Conservation (phyloP, 2,329 filamentous ascomycete genomes). For the Diplodia corticola region DNA sequence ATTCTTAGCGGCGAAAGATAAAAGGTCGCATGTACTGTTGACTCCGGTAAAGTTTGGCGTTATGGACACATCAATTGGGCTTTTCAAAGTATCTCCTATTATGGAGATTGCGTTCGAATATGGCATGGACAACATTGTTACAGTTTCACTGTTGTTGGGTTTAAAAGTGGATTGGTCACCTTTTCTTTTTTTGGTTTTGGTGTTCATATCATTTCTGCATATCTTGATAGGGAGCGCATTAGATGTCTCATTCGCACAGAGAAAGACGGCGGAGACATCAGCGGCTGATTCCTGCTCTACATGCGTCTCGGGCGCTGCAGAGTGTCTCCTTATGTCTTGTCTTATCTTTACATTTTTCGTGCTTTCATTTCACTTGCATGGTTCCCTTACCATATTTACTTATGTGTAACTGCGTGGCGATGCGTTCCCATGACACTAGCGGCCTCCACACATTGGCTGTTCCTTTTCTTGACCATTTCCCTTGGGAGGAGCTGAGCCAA, state of each 20-base stretch:
- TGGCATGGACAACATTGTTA: not conserved
- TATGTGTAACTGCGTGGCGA: not conserved
- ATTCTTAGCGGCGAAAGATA: not conserved
- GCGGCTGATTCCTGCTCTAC: not conserved
- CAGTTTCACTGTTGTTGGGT: not conserved
- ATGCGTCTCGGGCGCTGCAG: not conserved
- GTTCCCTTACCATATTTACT: not conserved
- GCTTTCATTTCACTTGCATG: not conserved
- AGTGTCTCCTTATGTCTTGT: not conserved
- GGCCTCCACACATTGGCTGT: not conserved
- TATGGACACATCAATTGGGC: not conserved
- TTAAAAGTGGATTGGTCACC: not conserved
- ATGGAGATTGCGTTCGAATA: not conserved
- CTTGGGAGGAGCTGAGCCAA: not conserved
- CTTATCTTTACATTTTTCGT: not conserved
- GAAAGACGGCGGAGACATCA: not conserved
- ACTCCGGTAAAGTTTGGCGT: not conserved
- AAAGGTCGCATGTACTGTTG: too few species aligned
- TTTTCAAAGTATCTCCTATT: too few species aligned
- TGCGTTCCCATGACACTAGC: not conserved
- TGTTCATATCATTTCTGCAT: not conserved
- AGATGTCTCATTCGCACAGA: not conserved
- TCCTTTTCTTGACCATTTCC: not conserved
- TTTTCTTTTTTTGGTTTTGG: too few species aligned
- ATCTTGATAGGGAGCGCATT: not conserved